phyloP scores from a whole-genome alignment of 306 rosid species.

The Trifolium repens region DNA sequence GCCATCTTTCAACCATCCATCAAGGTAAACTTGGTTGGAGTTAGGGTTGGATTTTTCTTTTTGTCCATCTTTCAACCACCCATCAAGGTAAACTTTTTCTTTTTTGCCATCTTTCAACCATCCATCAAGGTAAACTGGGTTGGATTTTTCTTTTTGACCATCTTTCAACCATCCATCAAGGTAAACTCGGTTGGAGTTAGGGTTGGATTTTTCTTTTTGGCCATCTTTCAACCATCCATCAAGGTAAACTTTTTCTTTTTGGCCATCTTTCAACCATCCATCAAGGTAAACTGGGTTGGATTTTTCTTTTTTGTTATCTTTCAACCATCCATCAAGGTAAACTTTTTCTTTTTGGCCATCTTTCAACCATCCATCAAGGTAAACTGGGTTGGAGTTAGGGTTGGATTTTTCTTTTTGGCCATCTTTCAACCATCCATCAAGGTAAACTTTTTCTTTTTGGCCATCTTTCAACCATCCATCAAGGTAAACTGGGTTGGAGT shows the following conservation, averaged over 20 bases:
- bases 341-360: background rate
- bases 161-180: constrained; percentile 34
- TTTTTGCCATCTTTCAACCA: too few relatives aligned
- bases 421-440: constrained; percentile 23
- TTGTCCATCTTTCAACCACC: background rate
- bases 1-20: too few relatives aligned
- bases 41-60: background rate
- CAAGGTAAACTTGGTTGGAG: too few relatives aligned
- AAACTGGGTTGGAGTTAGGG: background rate
- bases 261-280: background rate
- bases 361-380: constrained; percentile 26
- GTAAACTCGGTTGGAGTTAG: background rate
- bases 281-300: background rate
- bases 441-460: background rate
- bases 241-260: background rate
- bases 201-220: background rate
- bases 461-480: constrained; percentile 23
- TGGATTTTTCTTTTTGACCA: background rate
- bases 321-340: constrained; percentile 30
- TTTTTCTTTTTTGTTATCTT: background rate
- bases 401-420: background rate
- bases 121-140: too few relatives aligned
- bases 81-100: constrained; percentile 1
- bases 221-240: constrained; percentile 14
- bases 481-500: background rate